phyloP scores from a whole-genome alignment of 176 grass and related monocot genomes.

The Microstegium vimineum region DNA sequence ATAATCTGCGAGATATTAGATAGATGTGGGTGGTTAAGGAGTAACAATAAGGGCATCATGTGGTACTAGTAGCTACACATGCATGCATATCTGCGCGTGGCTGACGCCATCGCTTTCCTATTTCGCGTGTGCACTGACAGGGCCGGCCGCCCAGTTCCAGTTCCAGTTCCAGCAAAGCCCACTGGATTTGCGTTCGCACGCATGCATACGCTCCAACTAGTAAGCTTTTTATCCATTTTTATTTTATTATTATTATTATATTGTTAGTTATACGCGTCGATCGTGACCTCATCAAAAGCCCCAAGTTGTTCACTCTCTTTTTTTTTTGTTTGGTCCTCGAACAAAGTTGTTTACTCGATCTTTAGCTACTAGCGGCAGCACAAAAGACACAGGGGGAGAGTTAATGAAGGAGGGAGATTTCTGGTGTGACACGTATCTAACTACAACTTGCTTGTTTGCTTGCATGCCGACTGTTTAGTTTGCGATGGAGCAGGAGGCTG shows the following conservation, averaged over 20 bases:
- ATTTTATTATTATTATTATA: background rate
- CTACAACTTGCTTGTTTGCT: background rate
- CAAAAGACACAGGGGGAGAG: background rate
- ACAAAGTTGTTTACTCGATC: background rate
- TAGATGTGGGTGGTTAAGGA: background rate
- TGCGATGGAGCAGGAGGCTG: background rate
- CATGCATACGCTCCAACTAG: background rate
- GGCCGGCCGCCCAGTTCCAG: background rate
- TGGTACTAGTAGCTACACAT: background rate
- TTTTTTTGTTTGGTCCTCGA: background rate
- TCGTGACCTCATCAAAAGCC: slow-evolving; percentile 1
- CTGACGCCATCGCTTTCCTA: background rate
- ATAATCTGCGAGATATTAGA: background rate
- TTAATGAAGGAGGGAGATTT: background rate
- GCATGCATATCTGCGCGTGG: slow-evolving; percentile 25
- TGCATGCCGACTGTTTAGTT: slow-evolving; percentile 15
- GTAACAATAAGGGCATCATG: too few species aligned
- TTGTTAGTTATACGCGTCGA: background rate
- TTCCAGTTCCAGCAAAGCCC: background rate
- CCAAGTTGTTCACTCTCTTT: background rate
- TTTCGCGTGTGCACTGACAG: background rate
- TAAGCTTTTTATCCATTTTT: slow-evolving; percentile 22
- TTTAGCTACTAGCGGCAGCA: background rate
- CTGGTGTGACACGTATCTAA: background rate
- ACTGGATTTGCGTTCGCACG: background rate